Evolutionary conservation across 73 alveolate genomes (phyloP), one percentile per base, ranked within the genome.

Genomic region (Stentor coeruleus): DNA sequence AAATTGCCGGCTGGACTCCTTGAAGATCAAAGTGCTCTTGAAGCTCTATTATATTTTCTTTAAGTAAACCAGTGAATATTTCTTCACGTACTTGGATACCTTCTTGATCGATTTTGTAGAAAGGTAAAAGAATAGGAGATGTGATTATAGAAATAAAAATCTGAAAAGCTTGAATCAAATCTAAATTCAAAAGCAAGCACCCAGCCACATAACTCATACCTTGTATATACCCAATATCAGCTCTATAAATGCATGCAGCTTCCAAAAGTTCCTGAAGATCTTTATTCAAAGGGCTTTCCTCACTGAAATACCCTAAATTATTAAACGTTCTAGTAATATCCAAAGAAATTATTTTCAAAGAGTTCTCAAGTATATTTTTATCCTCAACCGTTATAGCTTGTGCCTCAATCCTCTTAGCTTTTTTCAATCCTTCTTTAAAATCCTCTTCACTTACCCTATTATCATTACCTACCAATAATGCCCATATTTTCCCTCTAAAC

Each of bases 171-270:
- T 86, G 92, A 41, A 74, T 81, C 83, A 89, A 93, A 35, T 87
- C 96, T 91, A 89, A 86, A 82, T 95, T 93, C 66, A 95, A 81
- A 38, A 95, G 85, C 38, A 95, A 83, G 6, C 90, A 85, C 26
- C 93, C 99, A 0, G 97, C 99, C 1, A 95, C 89, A 82, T 87
- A 95, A 41, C 92, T 72, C 95, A 95, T 91, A 35, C 99, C 99
- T 82, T 95, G 93, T 3, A 92, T 93, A 84, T 95, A 95, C 31
- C 99, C 99, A 20, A 93, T 84, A 81, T 95, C 99, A 11, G 99
- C 98, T 39, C 99, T 77, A 33, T 88, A 91, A 66, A 91, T 40
- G 3, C 92, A 86, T 76, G 90, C 91, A 11, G 93, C 96, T 77
- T 92, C 92, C 58, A 94, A 81, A 3, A 94, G n/a, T 30, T 35